These are phyloP conservation scores for Suhomyces coccinellae DNA, from an alignment of 1,139 yeast genomes.

Conservation along the genomic window DNA sequence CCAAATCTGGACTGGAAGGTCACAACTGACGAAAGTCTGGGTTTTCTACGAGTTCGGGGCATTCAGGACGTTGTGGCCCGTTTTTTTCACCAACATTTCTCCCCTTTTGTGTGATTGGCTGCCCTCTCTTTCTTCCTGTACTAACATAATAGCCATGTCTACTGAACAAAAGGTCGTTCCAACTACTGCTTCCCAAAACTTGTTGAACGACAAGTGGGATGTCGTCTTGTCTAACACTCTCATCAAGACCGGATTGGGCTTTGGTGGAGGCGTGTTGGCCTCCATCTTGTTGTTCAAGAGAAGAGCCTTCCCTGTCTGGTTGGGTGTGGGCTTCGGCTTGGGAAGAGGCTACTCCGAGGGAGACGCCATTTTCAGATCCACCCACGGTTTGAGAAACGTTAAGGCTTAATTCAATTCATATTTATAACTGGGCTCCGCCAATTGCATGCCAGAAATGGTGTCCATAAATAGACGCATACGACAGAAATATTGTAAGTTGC, in stretches of 20 bases:
- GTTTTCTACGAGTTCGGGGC: too few species aligned
- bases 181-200: slow-evolving; percentile 47
- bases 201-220: slow-evolving; percentile 92
- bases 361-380: slow-evolving; percentile 88
- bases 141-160: slow-evolving; percentile 13
- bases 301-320: slow-evolving; percentile 96
- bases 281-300: slow-evolving; percentile 90
- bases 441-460: slow-evolving; percentile 8
- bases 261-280: slow-evolving; percentile 94
- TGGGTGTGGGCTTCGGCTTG: slow-evolving; percentile 93
- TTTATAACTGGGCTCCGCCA: slow-evolving; percentile 10
- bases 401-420: slow-evolving; percentile 47
- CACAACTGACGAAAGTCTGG: too few species aligned
- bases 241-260: slow-evolving; percentile 96
- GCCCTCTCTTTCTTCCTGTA: background rate
- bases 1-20: too few species aligned
- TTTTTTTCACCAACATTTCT: background rate
- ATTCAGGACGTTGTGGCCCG: background rate
- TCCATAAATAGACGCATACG: slow-evolving; percentile 6
- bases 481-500: background rate
- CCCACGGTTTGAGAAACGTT: slow-evolving; percentile 70
- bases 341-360: slow-evolving; percentile 99
- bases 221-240: slow-evolving; percentile 91
- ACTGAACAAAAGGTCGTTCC: slow-evolving; percentile 29
- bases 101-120: background rate